Base-by-base conservation (phyloP, 148 eudicot species). In the Vaccinium myrtillus region DNA sequence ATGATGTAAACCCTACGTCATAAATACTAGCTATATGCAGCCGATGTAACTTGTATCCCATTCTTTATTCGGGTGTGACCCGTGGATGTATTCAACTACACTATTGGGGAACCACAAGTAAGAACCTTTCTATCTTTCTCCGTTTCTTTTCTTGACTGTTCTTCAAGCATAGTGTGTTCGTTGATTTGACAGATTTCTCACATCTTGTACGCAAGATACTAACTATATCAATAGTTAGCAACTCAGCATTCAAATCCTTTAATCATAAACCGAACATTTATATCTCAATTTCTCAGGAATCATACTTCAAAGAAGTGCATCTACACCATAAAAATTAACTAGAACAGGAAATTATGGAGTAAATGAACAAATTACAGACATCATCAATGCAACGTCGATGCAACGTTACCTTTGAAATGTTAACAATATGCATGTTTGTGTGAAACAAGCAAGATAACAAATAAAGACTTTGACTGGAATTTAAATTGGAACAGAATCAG, bases 331-430 rank as follows among this genome's bases (percentile, higher is more conserved):
- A 71, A 76, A n/a, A 21, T 6, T 8, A 79, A 5, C 54, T 74
- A 21, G 82, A 39, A 80, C 48, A 75, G 10, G 23, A 39, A 18
- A 43, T n/a, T 59, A 56, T 39, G 21, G 48, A 80, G 48, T 14
- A 10, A 80, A 80, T 36, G 12, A 58, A 48, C 12, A 46, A 25
- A 9, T 30, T 9, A 13, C 6, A 59, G 63, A 50, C 2, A 32
- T 75, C 25, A 75, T 71, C 74, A 61, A 25, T 23, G 27, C 73
- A 70, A 70, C 48, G 5, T 18, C 36, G 58, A 81, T 81, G 76
- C 83, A 50, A 1, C n/a, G 30, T 8, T 83, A 90, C 93, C 93
- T 91, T 87, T 87, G 90, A 86, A 83, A 87, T 25, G 81, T 91
- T 89, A 46, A 90, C 89, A 79, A 90, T 91, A 87, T 86, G 84